Evolutionary conservation across 768 basidiomycete species (phyloP).

Genomic region (Amanita pseudoporphyria): DNA sequence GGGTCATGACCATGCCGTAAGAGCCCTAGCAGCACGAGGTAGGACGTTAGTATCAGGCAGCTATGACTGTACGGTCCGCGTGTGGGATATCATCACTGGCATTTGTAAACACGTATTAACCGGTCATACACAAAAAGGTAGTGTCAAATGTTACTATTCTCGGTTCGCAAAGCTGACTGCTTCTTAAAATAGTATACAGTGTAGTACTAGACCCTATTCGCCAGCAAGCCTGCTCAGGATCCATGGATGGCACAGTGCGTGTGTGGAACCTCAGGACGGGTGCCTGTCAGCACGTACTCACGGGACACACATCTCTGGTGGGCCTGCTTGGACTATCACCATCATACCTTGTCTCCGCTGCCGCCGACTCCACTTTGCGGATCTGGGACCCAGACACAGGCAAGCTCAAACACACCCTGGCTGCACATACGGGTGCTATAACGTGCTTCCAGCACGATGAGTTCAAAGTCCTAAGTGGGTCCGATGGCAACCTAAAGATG

Average conservation of each 20-base stretch:
- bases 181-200: constrained; percentile 66
- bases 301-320: constrained; percentile 91
- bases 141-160: constrained; percentile 7
- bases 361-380: constrained; percentile 90
- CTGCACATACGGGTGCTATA: constrained; percentile 94
- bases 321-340: constrained; percentile 87
- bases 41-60: constrained; percentile 89
- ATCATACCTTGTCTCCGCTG: constrained; percentile 88
- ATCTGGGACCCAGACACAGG: constrained; percentile 91
- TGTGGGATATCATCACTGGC: constrained; percentile 90
- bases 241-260: constrained; percentile 96
- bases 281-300: constrained; percentile 67
- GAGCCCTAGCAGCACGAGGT: constrained; percentile 87
- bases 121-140: constrained; percentile 91
- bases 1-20: constrained; percentile 88
- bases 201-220: constrained; percentile 84
- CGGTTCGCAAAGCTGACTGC: background rate
- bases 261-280: constrained; percentile 88
- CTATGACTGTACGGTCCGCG: constrained; percentile 90
- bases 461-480: constrained; percentile 91
- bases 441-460: constrained; percentile 99
- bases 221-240: constrained; percentile 90
- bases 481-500: constrained; percentile 95
- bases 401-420: constrained; percentile 69
- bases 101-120: constrained; percentile 69